phyloP scores from a whole-genome alignment of 352 stramenopile genomes.

The Phytophthora lateralis region DNA sequence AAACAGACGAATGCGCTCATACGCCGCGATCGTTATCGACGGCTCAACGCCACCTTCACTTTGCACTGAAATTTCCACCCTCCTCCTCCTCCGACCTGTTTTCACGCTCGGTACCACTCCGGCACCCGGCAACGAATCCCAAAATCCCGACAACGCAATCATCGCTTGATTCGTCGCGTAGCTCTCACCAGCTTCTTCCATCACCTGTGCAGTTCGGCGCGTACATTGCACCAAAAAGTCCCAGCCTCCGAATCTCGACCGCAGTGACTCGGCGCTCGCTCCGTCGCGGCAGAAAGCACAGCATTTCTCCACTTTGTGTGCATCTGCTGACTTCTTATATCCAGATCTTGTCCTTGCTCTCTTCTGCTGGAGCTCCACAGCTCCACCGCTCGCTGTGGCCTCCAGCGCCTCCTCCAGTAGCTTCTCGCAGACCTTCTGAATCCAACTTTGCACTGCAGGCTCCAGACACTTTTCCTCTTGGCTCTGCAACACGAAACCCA shows the following conservation, averaged over 20 bases:
- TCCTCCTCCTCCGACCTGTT: constrained; percentile 17
- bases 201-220: constrained; percentile 15
- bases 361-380: constrained; percentile 11
- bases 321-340: constrained; percentile 1
- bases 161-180: constrained; percentile 29
- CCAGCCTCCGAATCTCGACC: constrained; percentile 24
- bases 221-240: constrained; percentile 31
- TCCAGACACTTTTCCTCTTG: constrained; percentile 16
- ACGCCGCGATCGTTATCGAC: constrained; percentile 16
- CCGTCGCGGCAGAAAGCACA: constrained; percentile 38
- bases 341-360: constrained; percentile 17
- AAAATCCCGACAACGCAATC: constrained; percentile 28
- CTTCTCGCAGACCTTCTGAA: constrained; percentile 45
- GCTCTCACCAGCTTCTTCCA: constrained; percentile 30
- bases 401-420: constrained; percentile 48
- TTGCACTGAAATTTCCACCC: constrained; percentile 15
- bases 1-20: constrained; percentile 20
- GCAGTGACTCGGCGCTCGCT: constrained; percentile 19
- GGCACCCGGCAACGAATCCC: constrained; percentile 19
- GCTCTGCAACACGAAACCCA: constrained; percentile 36
- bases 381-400: constrained; percentile 21
- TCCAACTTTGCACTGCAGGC: constrained; percentile 25
- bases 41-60: constrained; percentile 3
- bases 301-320: constrained; percentile 1
- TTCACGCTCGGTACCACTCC: constrained; percentile 7